Percentiles rank a stretch among this genome's conserved stretches.
Evolutionary conservation across 192 early-diverging fungal species (phyloP).

Genomic region (Linnemannia hyalina): DNA sequence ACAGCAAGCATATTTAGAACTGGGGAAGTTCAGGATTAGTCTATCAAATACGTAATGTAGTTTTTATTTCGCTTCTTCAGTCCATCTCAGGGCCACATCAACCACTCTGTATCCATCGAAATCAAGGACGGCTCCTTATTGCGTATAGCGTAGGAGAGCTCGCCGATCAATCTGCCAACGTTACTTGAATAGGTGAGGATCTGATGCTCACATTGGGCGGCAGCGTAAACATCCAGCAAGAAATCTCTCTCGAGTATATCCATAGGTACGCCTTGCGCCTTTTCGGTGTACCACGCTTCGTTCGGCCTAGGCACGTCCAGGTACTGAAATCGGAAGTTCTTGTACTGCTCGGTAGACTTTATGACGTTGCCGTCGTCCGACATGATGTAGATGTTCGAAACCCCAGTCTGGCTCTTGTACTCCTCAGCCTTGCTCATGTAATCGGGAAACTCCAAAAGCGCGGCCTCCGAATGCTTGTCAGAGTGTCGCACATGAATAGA

Average conservation of each 20-base stretch:
- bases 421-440: slow-evolving; percentile 19
- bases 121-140: slow-evolving; percentile 22
- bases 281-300: slow-evolving; percentile 20
- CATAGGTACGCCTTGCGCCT: neutral
- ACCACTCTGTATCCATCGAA: slow-evolving; percentile 25
- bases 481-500: slow-evolving; percentile 37
- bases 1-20: too few relatives aligned
- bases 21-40: neutral
- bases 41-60: too few relatives aligned
- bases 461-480: slow-evolving; percentile 14
- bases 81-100: slow-evolving; percentile 8
- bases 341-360: slow-evolving; percentile 18
- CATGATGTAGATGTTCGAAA: slow-evolving; percentile 30
- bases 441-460: slow-evolving; percentile 3
- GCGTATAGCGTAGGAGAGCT: slow-evolving; percentile 10
- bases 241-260: slow-evolving; percentile 21
- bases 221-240: slow-evolving; percentile 22
- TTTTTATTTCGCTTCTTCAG: neutral
- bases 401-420: neutral
- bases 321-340: slow-evolving; percentile 16
- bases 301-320: slow-evolving; percentile 27
- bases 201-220: slow-evolving; percentile 23
- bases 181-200: slow-evolving; percentile 41
- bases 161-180: slow-evolving; percentile 27
- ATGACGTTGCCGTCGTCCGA: slow-evolving; percentile 29